A percentile compares a stretch with the other conserved stretches of the same genome.
These are phyloP conservation scores for Vitis hybrid DNA, from an alignment of 177 flowering plant genomes.

Conservation along the genomic window DNA sequence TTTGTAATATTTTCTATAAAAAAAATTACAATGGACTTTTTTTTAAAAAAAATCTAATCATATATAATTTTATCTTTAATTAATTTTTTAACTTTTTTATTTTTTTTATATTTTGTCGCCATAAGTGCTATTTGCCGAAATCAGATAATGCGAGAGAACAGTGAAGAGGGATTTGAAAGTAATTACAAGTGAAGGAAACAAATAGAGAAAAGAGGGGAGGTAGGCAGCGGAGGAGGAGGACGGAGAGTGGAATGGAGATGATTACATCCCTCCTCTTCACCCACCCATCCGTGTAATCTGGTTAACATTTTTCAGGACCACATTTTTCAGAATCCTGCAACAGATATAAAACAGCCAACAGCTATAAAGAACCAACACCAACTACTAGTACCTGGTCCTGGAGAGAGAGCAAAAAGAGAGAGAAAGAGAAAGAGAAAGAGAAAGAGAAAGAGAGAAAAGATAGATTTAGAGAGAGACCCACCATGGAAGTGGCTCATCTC, in stretches of 20 bases:
- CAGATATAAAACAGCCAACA: slow-evolving; percentile 50
- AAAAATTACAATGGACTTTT: too few species aligned
- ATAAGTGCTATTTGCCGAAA: background rate
- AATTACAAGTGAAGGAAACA: background rate
- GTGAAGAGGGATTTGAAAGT: background rate
- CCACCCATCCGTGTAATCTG: slow-evolving; percentile 19
- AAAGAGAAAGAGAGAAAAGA: background rate
- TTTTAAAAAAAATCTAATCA: too few species aligned
- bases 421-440: slow-evolving; percentile 11
- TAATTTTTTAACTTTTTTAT: background rate
- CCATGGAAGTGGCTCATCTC: slow-evolving; percentile 25
- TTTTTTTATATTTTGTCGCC: fast-evolving
- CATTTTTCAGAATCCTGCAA: slow-evolving; percentile 38
- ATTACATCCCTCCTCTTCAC: background rate
- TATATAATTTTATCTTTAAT: too few species aligned
- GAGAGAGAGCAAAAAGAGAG: slow-evolving; percentile 27
- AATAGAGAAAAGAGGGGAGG: background rate
- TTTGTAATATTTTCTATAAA: too few species aligned
- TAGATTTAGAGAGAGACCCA: slow-evolving; percentile 18
- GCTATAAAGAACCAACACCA: slow-evolving; percentile 55
- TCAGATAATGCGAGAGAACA: background rate
- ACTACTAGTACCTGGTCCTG: slow-evolving; percentile 43
- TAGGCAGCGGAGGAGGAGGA: background rate
- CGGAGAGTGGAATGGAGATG: slow-evolving; percentile 1
- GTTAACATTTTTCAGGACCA: slow-evolving; percentile 39